Evolutionary conservation across 805 yeast genomes (phyloP), one percentile per base, ranked within the genome.

Genomic region (Barnettozyma pratensis): DNA sequence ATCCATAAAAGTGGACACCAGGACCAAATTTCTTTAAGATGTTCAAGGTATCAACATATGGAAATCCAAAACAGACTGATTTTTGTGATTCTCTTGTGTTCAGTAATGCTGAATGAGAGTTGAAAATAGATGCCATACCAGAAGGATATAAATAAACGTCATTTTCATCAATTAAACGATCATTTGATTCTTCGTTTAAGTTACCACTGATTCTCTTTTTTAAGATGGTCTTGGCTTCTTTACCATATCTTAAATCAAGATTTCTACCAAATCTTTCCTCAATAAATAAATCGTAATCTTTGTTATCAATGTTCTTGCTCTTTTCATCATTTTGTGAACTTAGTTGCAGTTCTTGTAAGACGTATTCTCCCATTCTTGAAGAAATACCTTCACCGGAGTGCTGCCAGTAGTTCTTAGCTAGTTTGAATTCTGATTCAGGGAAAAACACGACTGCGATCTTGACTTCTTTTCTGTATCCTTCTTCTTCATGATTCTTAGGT

Each of bases 301-400:
- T 72, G 38, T 36, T 36, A 49, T 71, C 77, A 12, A 19, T 19
- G 3, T 19, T 19, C 19, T 19, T 19, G 19, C 3, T 19, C 19
- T 60, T 67, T 39, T 63, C 56, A 45, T 58, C 61, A 26, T 56
- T 53, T 8, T 53, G 45, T 9, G 68, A 67, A 45, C 67, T 63
- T 53, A 65, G 58, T 61, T 75, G 57, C 58, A 85, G 67, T 61
- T 81, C 87, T 51, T 79, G 80, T 50, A 85, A 66, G 42, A 87
- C 81, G 60, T 88, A 94, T 65, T 91, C 97, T 1, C 90, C 97
- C 63, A 83, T 70, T 58, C 98, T 74, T 35, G 96, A 87, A 12
- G 96, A 87, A 29, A 94, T 79, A n/a, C 97, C 96, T 66, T 92
- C 97, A 29, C 99, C 99, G 0, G 96, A 73, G 61, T 91, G 97